These are phyloP conservation scores for Sporothrix inflata DNA, from an alignment of 2,329 filamentous ascomycete species.

Conservation along the genomic window DNA sequence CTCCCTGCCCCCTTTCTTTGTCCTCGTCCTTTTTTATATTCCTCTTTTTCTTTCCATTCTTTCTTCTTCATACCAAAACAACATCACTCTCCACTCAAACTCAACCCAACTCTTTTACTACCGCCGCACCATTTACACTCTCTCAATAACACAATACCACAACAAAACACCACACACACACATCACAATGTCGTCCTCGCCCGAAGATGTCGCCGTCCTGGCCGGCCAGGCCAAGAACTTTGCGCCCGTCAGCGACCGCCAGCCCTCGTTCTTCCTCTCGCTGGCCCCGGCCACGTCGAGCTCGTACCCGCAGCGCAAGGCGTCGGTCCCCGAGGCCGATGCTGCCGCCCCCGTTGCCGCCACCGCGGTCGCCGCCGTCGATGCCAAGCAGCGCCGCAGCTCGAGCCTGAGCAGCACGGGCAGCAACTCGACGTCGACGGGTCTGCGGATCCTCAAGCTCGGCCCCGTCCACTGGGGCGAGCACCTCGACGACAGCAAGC, in stretches of 20 bases:
- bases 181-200: slow-evolving; percentile 31
- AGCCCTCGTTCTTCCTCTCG: slow-evolving; percentile 54
- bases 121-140: not conserved
- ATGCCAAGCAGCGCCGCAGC: slow-evolving; percentile 51
- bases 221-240: slow-evolving; percentile 38
- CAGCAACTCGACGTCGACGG: slow-evolving; percentile 40
- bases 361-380: slow-evolving; percentile 34
- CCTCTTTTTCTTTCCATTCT: not conserved
- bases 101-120: not conserved
- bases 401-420: slow-evolving; percentile 57
- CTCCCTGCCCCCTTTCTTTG: not conserved
- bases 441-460: slow-evolving; percentile 62
- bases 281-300: slow-evolving; percentile 62
- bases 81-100: not conserved
- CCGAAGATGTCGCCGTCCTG: slow-evolving; percentile 33
- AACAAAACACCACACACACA: not conserved
- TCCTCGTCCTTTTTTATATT: not conserved
- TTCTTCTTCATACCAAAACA: not conserved
- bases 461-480: slow-evolving; percentile 67
- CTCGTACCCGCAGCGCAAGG: slow-evolving; percentile 54
- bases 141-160: not conserved
- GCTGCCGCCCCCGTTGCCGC: slow-evolving; percentile 27
- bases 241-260: slow-evolving; percentile 32
- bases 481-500: slow-evolving; percentile 59
- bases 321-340: slow-evolving; percentile 34